Base-by-base conservation (phyloP, 805 yeast species). In the Phaffomyces opuntiae region DNA sequence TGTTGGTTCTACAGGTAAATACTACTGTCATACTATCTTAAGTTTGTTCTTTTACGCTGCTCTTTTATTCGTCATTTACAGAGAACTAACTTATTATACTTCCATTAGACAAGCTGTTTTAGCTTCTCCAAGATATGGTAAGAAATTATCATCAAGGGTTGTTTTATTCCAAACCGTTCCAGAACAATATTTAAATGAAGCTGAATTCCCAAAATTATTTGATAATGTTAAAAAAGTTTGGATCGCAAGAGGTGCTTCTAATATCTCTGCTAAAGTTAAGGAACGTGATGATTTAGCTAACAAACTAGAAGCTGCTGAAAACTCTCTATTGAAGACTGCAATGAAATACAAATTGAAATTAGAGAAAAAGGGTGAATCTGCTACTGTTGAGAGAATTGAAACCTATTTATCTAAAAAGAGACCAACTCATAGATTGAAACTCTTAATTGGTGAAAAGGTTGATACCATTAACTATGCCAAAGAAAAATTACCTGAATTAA, bases 131-230 rank as follows among this genome's bases (percentile, higher is more conserved):
- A 74, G 80, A 50, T 87, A 87, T 61, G 85, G 95, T 37, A 73
- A 75, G 48, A 80, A 79, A 54, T 63, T 86, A 34, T 75, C 91
- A 14, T 83, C 91, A 12, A 79, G 96, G 62, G 84, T 91, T 2
- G 87, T 91, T 2, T 70, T 91, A 42, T 80, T 90, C 64, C 95
- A 86, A 65, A 77, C 86, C 9, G 91, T 89, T 7, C 93, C 97
- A 11, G 78, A 81, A 47, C 76, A 81, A 47, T 78, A 78, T 56
- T 68, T 87, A 47, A 80, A 80, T 60, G 95, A 84, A 59, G 70
- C 74, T 46, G 88, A 86, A 55, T 78, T 91, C 49, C 70, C 76
- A 55, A 82, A 82, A 59, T 61, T 90, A 47, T 90, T 88, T 58
- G 81, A 79, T 38, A 96, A 96, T 51, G 96, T 88, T 36, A 83